Evolutionary conservation across 1,139 yeast species (phyloP), one percentile per base, ranked within the genome.

Genomic region (Kodamaea alishanica): DNA sequence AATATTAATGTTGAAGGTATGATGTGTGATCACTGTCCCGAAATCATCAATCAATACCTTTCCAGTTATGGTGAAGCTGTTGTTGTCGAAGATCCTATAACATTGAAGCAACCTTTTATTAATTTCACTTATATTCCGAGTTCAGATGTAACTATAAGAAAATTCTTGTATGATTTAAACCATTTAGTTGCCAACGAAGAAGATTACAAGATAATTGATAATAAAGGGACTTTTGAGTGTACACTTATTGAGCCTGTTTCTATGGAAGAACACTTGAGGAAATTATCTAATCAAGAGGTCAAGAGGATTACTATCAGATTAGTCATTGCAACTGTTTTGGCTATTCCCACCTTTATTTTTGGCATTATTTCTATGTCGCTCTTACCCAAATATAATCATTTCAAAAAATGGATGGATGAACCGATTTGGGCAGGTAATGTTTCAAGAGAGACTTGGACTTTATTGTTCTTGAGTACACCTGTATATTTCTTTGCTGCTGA

Each of bases 401-500:
- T 79, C 42, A 61, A 79, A 30, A 53, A 47, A 38, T 81, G 84
- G 80, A 64, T 79, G 5, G 81, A 78, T 49, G 71, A 67, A 40
- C 84, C 88, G 1, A 54, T 81, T 26, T 79, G 86, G 84, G 69
- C 56, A 1, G 89, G 89, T 0, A 75, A 76, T 47, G 84, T 75
- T 0, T 66, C 84, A 0, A 58, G 88, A 38, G 74, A 69, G 41
- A 72, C 77, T n/a, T 83, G 90, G 89, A 72, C 80, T 4, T 54
- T 83, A 38, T 70, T 84, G 42, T 60, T 81, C 33, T 60, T 84
- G 40, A 73, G 89, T 32, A 81, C 92, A 0, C 89, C 89, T 0
- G 84, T 83, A 1, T 84, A 82, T 52, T 81, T 84, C 51, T 81
- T 79, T 56, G 84, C 85, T 0, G 90, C 86, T 25, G 87, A 81